Percentiles rank a stretch among this genome's conserved stretches.
Evolutionary conservation across 1,284 basidiomycete species (phyloP).

Genomic region (Pseudozyma tsukubaensis): DNA sequence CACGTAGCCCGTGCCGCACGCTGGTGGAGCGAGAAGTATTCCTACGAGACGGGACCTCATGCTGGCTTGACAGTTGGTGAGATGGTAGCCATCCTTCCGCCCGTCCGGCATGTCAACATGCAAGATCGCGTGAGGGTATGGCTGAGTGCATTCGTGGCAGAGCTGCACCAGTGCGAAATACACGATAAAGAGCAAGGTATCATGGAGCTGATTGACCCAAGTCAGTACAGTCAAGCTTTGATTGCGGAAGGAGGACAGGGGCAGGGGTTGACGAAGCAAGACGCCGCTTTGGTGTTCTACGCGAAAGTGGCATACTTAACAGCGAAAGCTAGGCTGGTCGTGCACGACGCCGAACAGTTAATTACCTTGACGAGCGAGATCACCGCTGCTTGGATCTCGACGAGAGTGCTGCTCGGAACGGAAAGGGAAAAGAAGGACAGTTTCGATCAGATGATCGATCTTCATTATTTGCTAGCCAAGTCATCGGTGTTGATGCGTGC

Average conservation of each 20-base stretch:
- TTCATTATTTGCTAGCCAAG: slow-evolving; percentile 21
- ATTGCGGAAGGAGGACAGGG: background rate
- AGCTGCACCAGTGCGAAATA: slow-evolving; percentile 39
- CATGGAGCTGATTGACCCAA: slow-evolving; percentile 25
- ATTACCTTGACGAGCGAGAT: background rate
- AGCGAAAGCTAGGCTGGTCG: background rate
- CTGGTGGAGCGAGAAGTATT: slow-evolving; percentile 43
- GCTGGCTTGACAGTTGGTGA: slow-evolving; percentile 36
- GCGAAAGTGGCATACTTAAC: slow-evolving; percentile 13
- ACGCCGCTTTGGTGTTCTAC: slow-evolving; percentile 26
- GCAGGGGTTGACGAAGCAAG: slow-evolving; percentile 20
- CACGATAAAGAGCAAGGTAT: slow-evolving; percentile 19
- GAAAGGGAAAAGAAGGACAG: slow-evolving; percentile 16
- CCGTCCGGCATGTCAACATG: slow-evolving; percentile 31
- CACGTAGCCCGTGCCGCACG: slow-evolving; percentile 25
- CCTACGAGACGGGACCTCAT: slow-evolving; percentile 31
- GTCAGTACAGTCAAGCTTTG: slow-evolving; percentile 19
- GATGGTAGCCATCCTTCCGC: slow-evolving; percentile 46
- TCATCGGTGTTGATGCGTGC: slow-evolving; percentile 11
- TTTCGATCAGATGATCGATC: slow-evolving; percentile 20
- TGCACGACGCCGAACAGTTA: slow-evolving; percentile 1
- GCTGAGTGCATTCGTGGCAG: slow-evolving; percentile 31
- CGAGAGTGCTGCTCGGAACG: slow-evolving; percentile 6
- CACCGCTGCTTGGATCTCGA: slow-evolving; percentile 14
- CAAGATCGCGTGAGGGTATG: slow-evolving; percentile 34